A percentile compares a stretch with the other conserved stretches of the same genome.
These are phyloP conservation scores for Rhodosporidiobolus sp. DNA, from an alignment of 768 basidiomycete genomes.

Conservation along the genomic window DNA sequence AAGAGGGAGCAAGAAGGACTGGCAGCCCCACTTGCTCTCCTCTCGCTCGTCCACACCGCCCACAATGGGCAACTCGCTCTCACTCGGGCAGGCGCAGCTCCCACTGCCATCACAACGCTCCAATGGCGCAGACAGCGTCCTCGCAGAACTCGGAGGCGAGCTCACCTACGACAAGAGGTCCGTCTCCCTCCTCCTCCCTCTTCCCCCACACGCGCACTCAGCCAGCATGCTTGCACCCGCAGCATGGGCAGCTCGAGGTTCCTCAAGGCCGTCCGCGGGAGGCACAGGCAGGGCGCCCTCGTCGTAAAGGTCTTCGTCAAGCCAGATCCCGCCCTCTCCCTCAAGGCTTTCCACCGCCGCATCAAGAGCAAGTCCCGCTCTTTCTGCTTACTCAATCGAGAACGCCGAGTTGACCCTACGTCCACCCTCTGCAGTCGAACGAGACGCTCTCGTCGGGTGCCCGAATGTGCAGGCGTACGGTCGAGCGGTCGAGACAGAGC, in stretches of 20 bases:
- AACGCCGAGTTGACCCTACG: background rate
- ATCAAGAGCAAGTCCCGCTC: slow-evolving; percentile 60
- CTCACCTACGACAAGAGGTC: slow-evolving; percentile 90
- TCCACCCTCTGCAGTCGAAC: slow-evolving; percentile 60
- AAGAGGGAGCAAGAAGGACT: background rate
- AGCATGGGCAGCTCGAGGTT: slow-evolving; percentile 71
- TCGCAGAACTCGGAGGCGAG: slow-evolving; percentile 81
- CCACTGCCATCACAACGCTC: background rate
- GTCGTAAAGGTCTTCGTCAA: slow-evolving; percentile 96
- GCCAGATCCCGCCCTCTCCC: slow-evolving; percentile 76
- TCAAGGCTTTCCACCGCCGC: slow-evolving; percentile 68
- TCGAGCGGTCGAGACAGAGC: slow-evolving; percentile 86
- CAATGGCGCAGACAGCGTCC: slow-evolving; percentile 16
- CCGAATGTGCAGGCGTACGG: slow-evolving; percentile 87
- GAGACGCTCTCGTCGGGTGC: slow-evolving; percentile 77
- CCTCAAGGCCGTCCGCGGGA: slow-evolving; percentile 81
- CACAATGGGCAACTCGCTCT: background rate
- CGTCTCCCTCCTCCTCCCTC: slow-evolving; percentile 29
- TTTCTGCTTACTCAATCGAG: background rate
- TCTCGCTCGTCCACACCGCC: too few relatives aligned
- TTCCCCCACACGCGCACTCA: background rate
- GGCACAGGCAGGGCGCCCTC: slow-evolving; percentile 72
- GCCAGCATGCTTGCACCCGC: too few relatives aligned
- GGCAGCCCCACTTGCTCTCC: too few relatives aligned
- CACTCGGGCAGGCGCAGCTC: background rate